These are phyloP conservation scores for Tulasnella sp. DNA, from an alignment of 768 basidiomycete species.

Conservation along the genomic window DNA sequence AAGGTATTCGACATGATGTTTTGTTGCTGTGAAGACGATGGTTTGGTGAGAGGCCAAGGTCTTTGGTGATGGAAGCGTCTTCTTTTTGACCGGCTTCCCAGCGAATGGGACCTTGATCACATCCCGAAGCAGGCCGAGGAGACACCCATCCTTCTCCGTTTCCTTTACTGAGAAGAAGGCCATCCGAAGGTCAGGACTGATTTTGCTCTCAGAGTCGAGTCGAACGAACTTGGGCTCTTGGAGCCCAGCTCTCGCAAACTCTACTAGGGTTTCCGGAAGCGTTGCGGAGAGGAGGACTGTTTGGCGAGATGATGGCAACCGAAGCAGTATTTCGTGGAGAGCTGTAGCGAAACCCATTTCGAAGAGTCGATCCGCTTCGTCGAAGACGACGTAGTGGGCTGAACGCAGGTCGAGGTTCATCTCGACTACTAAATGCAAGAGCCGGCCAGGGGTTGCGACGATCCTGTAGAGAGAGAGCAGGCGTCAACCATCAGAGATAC, in stretches of 20 bases:
- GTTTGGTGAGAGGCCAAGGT: conserved; percentile 72
- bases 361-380: conserved; percentile 97
- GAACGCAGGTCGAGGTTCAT: conserved; percentile 91
- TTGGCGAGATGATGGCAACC: conserved; percentile 81
- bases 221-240: conserved; percentile 91
- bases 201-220: conserved; percentile 94
- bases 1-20: conserved; percentile 98
- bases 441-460: conserved; percentile 94
- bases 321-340: conserved; percentile 84
- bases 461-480: conserved; percentile 50
- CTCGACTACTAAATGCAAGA: conserved; percentile 94
- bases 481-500: not conserved
- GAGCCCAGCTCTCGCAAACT: conserved; percentile 97
- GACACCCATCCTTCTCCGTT: conserved; percentile 88
- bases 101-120: conserved; percentile 76
- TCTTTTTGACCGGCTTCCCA: conserved; percentile 39
- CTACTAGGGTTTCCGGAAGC: conserved; percentile 89
- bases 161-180: conserved; percentile 91
- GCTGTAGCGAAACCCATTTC: conserved; percentile 97
- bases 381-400: conserved; percentile 88
- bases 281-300: conserved; percentile 96
- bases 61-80: conserved; percentile 36
- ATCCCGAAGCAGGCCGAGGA: conserved; percentile 79
- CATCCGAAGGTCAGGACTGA: conserved; percentile 89
- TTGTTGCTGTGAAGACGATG: conserved; percentile 91